Evolutionary conservation across 2,329 filamentous ascomycete genomes (phyloP), one percentile per base, ranked within the genome.

Genomic region (Phyllosticta citriasiana): DNA sequence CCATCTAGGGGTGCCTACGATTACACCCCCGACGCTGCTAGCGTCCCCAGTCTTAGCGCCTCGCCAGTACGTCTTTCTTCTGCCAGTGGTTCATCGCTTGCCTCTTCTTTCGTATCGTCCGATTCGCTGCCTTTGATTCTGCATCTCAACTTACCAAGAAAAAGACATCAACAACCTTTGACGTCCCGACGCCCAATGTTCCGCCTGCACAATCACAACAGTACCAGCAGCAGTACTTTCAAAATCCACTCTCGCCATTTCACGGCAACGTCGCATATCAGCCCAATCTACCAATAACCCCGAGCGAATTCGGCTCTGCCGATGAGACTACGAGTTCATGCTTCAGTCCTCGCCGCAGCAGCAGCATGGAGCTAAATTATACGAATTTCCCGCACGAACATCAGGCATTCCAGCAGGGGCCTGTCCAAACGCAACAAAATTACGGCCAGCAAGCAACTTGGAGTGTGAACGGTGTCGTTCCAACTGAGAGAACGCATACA

Each of bases 221-320:
- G 33, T 54, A 61, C 14, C 59, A 27, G n/a, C 54, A 56, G 30
- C 52, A 26, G 8, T 63, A 57, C 57, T 35, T 63, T 53, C 60
- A 59, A 24, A 52, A 35, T 9, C 60, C 26, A 16, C 16, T 47
- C n/a, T 27, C 54, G 14, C 9, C 59, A 22, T 73, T 71, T 64
- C 73, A 71, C 54, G 68, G 69, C 53, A 67, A 66, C 14, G 73
- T 71, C 57, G 65, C 66, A 53, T 74, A 73, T 62, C 68, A 69
- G n/a, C 16, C 40, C 40, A 47, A 47, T n/a, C 65, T 74, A 52
- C 70, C 72, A 26, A 69, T 75, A 68, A 74, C 73, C 4, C 72
- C 73, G 10, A 71, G 71, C 5, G 73, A 75, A 52, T 74, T 75
- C 53, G 71, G 71, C 50, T 74, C 73, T 40, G 72, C 73, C 57